Evolutionary conservation across 1,284 basidiomycete species (phyloP), one percentile per base, ranked within the genome.

Genomic region (Earliella scabrosa): DNA sequence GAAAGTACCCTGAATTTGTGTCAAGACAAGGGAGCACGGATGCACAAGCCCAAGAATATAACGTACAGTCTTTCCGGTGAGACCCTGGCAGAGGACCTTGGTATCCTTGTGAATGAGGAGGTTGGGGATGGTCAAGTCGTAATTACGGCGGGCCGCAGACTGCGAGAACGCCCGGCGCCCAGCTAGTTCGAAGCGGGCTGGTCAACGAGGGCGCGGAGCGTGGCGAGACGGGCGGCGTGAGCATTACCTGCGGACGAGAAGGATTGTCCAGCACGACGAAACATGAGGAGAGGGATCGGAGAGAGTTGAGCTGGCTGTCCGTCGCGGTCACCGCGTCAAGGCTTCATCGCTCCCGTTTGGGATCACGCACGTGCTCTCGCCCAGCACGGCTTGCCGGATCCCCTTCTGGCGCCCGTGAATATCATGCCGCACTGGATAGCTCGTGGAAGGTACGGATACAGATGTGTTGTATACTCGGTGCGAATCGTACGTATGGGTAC

Each of bases 41-140:
- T 27, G 45, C n/a, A n/a, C 2, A 32, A 16, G 5, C 26, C 46
- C 14, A 41, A 20, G n/a, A 7, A 16, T 8, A 27, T 4, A 18
- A 51, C 89, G 68, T 64, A 93, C 95, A 59, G 97, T 99, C 88
- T 98, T 98, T 74, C 97, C 97, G 41, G 95, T 98, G 72, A 97
- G 90, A 48, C 95, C 95, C 73, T 97, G 95, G 68, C 92, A 93
- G 58, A 97, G 79, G 43, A 98, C 95, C 74, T 87, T 95, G 64
- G 97, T 97, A 77, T 99, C 93, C 74, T 95, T 95, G 77, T 94
- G 86, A 72, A 98, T 92, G 69, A 90, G 86, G 63, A 98, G 85
- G 80, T 98, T 98, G 73, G 87, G 82, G 73, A 95, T 90, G 57
- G 94, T 97, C 72, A 93, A 92, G 58, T 88, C 93, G 75, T 98